Conservation (phyloP, 768 basidiomycete species). For the Naganishia onofrii region DNA sequence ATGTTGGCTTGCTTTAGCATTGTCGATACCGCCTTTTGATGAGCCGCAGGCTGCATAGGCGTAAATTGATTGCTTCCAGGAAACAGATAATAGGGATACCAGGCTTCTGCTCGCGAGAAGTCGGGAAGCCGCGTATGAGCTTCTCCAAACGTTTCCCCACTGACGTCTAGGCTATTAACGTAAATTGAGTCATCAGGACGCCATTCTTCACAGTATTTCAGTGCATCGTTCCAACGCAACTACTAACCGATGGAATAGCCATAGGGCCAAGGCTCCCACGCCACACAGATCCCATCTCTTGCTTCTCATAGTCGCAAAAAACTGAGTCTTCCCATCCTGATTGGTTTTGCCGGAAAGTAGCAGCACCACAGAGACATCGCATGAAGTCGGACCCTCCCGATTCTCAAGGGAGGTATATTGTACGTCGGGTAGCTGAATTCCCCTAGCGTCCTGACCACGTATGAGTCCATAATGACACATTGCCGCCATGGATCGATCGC, state of each 20-base stretch:
- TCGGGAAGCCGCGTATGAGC: not conserved
- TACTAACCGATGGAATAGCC: slow-evolving; percentile 8
- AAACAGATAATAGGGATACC: not conserved
- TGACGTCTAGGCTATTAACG: not conserved
- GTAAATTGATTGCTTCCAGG: not conserved
- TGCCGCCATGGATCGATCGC: slow-evolving; percentile 9
- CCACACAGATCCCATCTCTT: slow-evolving; percentile 10
- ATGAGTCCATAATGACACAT: not conserved
- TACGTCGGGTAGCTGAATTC: slow-evolving; percentile 9
- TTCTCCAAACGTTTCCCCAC: slow-evolving; percentile 4
- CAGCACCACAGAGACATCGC: slow-evolving; percentile 1
- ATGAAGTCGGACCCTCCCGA: not conserved
- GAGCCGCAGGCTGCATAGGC: not conserved
- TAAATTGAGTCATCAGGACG: too few relatives aligned
- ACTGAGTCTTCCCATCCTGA: slow-evolving; percentile 11
- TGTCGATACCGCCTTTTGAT: not conserved
- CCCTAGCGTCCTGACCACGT: not conserved
- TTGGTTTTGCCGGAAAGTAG: slow-evolving; percentile 3
- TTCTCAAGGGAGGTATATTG: not conserved
- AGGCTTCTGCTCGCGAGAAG: not conserved
- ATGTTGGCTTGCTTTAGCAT: not conserved
- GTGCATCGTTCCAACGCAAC: not conserved
- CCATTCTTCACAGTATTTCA: too few relatives aligned
- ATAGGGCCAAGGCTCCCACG: not conserved
- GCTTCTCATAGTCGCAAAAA: not conserved